phyloP scores from a whole-genome alignment of 768 basidiomycete genomes.

The Hortiboletus flavorubellus region DNA sequence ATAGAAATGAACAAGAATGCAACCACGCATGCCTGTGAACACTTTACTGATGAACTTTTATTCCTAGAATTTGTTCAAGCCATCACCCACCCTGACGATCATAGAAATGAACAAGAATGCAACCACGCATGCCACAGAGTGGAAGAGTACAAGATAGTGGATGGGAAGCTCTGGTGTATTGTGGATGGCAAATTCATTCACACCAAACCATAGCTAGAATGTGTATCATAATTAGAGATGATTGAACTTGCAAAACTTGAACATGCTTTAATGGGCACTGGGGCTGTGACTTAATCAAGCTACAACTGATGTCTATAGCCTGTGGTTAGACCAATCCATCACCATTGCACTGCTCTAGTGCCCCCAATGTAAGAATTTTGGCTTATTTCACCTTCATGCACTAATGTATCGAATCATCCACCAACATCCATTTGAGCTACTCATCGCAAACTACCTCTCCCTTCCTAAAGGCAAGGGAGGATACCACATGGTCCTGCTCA shows the following conservation, averaged over 20 bases:
- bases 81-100: no score
- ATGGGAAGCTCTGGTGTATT: no score
- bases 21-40: no score
- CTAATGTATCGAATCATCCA: conserved; percentile 37
- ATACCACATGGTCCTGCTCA: conserved; percentile 27
- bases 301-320: background rate
- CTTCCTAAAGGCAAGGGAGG: conserved; percentile 34
- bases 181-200: no score
- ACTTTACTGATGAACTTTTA: no score
- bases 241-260: background rate
- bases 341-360: conserved; percentile 9
- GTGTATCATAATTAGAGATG: background rate
- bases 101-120: no score
- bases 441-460: conserved; percentile 32
- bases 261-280: conserved; percentile 9
- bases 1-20: background rate
- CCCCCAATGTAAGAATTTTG: conserved; percentile 11
- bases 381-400: conserved; percentile 16
- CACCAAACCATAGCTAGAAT: no score
- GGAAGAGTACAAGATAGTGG: no score
- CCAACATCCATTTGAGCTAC: conserved; percentile 32
- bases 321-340: conserved; percentile 5
- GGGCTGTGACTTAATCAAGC: background rate
- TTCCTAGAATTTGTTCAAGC: no score
- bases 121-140: conserved; percentile 7